Evolutionary conservation across 768 basidiomycete genomes (phyloP).

Genomic region (Calocybe cyanea): DNA sequence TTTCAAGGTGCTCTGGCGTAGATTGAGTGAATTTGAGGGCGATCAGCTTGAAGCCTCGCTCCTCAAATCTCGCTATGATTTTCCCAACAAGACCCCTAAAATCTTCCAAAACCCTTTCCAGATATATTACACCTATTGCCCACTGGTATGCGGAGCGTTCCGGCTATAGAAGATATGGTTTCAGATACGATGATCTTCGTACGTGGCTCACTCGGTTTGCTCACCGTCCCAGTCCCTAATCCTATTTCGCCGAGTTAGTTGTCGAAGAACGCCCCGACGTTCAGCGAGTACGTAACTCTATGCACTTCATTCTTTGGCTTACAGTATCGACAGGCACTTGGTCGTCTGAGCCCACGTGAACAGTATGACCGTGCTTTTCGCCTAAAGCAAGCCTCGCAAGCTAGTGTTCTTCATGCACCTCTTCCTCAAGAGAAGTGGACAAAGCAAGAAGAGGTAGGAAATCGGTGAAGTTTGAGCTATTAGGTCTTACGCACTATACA

Average conservation of each 20-base stretch:
- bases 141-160: constrained; percentile 76
- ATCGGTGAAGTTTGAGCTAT: not conserved
- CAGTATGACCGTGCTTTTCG: constrained; percentile 90
- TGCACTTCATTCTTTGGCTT: not conserved
- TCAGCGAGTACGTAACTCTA: constrained; percentile 55
- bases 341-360: constrained; percentile 75
- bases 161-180: constrained; percentile 84
- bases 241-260: constrained; percentile 37
- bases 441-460: constrained; percentile 64
- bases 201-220: constrained; percentile 31
- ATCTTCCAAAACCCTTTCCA: constrained; percentile 62
- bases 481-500: constrained; percentile 27
- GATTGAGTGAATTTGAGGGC: constrained; percentile 90
- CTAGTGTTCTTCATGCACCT: constrained; percentile 71
- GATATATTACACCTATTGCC: constrained; percentile 72
- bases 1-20: constrained; percentile 81
- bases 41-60: constrained; percentile 95
- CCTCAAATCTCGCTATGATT: constrained; percentile 95
- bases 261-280: constrained; percentile 76
- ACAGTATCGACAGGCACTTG: constrained; percentile 61
- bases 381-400: constrained; percentile 78
- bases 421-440: constrained; percentile 83
- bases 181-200: constrained; percentile 95
- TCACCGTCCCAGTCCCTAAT: constrained; percentile 7
- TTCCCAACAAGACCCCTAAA: constrained; percentile 87